Percentiles rank a stretch among this genome's conserved stretches.
Conservation (phyloP, 2,329 filamentous ascomycete genomes). For the Aspergillus proliferans region DNA sequence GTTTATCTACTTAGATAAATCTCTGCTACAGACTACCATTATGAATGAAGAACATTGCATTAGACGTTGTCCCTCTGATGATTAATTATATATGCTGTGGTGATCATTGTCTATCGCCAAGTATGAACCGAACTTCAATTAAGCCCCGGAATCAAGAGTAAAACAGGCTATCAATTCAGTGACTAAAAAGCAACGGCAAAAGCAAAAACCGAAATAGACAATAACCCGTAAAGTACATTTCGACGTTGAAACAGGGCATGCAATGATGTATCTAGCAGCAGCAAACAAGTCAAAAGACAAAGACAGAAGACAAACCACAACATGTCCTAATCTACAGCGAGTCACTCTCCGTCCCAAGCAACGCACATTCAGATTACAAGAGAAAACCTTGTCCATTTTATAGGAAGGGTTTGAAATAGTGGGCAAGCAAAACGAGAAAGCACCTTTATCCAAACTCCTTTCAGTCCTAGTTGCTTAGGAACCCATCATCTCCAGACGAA, state of each 20-base stretch:
- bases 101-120: background rate
- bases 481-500: background rate
- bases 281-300: background rate
- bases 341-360: conserved; percentile 6
- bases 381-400: background rate
- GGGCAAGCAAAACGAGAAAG: background rate
- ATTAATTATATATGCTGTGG: background rate
- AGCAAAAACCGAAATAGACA: conserved; percentile 1
- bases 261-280: conserved; percentile 10
- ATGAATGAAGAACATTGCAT: background rate
- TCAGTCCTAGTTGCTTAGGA: background rate
- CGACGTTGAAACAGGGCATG: conserved; percentile 4
- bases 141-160: too few species aligned
- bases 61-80: background rate
- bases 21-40: background rate
- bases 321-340: conserved; percentile 7
- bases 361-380: background rate
- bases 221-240: conserved; percentile 18
- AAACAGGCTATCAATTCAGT: too few species aligned
- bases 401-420: background rate
- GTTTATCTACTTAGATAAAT: background rate
- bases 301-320: background rate
- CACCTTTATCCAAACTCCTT: background rate
- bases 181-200: background rate
- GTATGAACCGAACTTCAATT: too few species aligned